Base-by-base conservation (phyloP, 1,284 basidiomycete genomes). In the Volvariella surrecta region DNA sequence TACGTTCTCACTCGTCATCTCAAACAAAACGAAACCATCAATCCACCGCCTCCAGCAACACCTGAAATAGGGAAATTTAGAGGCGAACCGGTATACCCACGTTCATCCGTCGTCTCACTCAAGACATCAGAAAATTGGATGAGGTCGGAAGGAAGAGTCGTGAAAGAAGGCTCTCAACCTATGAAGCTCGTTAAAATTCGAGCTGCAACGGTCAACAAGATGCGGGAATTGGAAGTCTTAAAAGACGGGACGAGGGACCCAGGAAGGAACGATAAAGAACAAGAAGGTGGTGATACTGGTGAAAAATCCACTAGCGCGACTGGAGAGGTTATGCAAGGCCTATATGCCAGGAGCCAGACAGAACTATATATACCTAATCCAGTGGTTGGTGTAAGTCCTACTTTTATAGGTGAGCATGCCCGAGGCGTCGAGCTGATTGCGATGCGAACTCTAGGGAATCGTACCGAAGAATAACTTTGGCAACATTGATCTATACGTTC, bases 51-150 rank as follows among this genome's bases (percentile, higher is more conserved):
- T 32, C 69, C 70, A 17, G 57, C 56, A 13, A 71, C 70, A 6
- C 55, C 60, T 3, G 86, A 93, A 56, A 69, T 97, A 30, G 95
- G 94, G 20, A 85, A 87, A 51, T 98, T 99, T 67, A 80, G 88
- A 51, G 95, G 93, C 42, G 90, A 94, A 58, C 69, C 89, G 9
- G 95, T 99, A n/a, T 99, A 89, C 60, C 74, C 89, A 32, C 84
- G 94, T 21, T 77, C 79, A 1, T 76, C 86, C 42, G 89, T 99
- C 4, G 70, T 94, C 15, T 64, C 77, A 2, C 75, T 97, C 45
- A 95, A 94, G 60, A 88, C 89, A 1, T 78, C 89, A 15, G 94
- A 98, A 58, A 94, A 89, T 56, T 99, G 94, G 92, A 86, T 95
- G 81, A 81, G 94, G 9, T 79, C 79, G 37, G 92, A 65, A 48